Conservation (phyloP, 345 rosid species). For the Sisymbrium altissimum region DNA sequence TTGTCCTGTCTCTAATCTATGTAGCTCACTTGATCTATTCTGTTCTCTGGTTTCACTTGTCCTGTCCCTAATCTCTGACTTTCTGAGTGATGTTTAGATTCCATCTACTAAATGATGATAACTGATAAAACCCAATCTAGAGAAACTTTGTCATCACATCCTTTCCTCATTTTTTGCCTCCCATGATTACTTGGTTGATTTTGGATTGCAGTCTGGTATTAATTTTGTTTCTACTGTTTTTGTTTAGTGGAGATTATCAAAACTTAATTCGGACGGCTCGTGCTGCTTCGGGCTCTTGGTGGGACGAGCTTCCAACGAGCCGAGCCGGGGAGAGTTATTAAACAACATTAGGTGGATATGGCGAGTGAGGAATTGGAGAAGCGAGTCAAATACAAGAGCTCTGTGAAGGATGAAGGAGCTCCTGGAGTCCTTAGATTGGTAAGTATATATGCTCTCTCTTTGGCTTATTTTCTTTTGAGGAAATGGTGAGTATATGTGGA, state of each 20-base stretch:
- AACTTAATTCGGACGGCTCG: neutral
- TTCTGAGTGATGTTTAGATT: no score
- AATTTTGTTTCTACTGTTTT: neutral
- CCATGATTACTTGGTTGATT: neutral
- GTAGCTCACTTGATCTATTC: no score
- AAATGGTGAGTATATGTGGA: neutral
- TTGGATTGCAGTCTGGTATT: no score
- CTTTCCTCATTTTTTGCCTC: no score
- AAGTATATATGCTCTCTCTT: neutral
- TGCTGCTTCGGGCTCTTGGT: neutral
- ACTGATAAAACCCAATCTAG: no score
- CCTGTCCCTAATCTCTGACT: no score
- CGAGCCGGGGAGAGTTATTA: neutral
- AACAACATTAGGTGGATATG: neutral
- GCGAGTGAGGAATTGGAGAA: neutral
- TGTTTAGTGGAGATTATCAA: neutral
- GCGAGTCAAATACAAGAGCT: conserved; percentile 62
- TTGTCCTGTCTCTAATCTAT: no score
- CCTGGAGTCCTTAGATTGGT: conserved; percentile 67
- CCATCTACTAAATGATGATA: no score
- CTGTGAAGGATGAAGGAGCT: conserved; percentile 75
- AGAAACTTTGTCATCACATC: no score
- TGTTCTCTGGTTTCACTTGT: no score
- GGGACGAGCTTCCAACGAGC: neutral
- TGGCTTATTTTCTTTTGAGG: neutral